These are phyloP conservation scores for Eucalyptus grandis DNA, from an alignment of 345 rosid species.

Conservation along the genomic window DNA sequence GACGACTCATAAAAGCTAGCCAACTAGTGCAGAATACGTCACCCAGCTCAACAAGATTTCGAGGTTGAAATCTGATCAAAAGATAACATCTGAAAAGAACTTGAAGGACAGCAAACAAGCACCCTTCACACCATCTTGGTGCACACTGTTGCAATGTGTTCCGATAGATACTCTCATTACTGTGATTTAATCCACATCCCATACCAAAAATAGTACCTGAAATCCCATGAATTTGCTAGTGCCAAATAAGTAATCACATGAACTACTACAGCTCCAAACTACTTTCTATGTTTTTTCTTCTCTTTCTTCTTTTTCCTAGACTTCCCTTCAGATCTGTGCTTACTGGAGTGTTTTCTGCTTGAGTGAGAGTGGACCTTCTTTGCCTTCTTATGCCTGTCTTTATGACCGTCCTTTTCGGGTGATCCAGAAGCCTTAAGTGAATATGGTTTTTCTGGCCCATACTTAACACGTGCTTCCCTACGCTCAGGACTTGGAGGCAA, in stretches of 20 bases:
- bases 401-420: slow-evolving; percentile 18
- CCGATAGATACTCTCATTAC: neutral
- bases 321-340: slow-evolving; percentile 32
- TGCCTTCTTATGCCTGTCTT: slow-evolving; percentile 11
- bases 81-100: neutral
- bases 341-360: slow-evolving; percentile 27
- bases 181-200: neutral
- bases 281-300: slow-evolving; percentile 6
- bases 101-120: neutral
- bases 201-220: neutral
- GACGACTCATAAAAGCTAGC: neutral
- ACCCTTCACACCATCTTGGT: neutral
- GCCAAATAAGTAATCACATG: neutral
- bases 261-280: neutral
- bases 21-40: neutral
- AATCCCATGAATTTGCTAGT: neutral
- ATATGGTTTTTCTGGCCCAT: slow-evolving; percentile 51
- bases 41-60: neutral
- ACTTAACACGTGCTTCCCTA: slow-evolving; percentile 6
- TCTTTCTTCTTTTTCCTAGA: slow-evolving; percentile 24
- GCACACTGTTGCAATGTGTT: neutral
- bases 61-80: neutral
- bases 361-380: slow-evolving; percentile 21
- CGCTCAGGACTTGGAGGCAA: slow-evolving; percentile 5
- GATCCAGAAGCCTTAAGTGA: slow-evolving; percentile 6